Base-by-base conservation (phyloP, 108 stramenopile species). In the Skeletonema grethae region DNA sequence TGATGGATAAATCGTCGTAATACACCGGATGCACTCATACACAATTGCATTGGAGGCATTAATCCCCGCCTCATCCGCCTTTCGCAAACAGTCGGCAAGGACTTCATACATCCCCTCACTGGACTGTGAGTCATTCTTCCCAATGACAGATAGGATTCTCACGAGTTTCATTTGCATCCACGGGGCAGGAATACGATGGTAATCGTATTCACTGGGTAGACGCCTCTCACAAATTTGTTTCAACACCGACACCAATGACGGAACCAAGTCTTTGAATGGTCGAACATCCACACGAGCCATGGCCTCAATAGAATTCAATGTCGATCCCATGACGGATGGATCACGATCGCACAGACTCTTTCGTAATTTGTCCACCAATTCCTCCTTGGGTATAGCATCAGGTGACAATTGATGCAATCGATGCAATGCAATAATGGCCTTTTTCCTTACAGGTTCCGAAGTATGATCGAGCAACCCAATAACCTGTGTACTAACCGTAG, bases 131-230 rank as follows among this genome's bases (percentile, higher is more conserved):
- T 96, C 95, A 69, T 87, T 94, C 68, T 86, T 82, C 22, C 99
- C 99, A 67, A 99, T 82, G 25, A 95, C 57, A 56, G 96, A 91
- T 60, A 99, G 82, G 45, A 99, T 91, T 7, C 97, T 85, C 30
- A 99, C 85, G 13, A 99, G 73, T 70, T 93, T 89, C 82, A 98
- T 92, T 84, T 99, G 99, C 77, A 98, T 97, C 99, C 99, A 99
- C 7, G 99, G 99, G 5, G 99, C 97, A 4, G 99, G 99, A 18
- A 99, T 95, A 2, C 97, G 88, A 83, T 99, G 99, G 82, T 99
- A 99, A 79, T 98, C 97, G 78, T 85, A 99, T 58, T 98, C 99
- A n/a, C 86, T 70, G 4, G 99, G 99, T 30, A 99, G 79, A 13
- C 99, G 92, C 67, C 96, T 96, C 68, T 99, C 99, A 15, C 89